These are phyloP conservation scores for Claviceps spartinae DNA, from an alignment of 2,329 filamentous ascomycete species.

Conservation along the genomic window DNA sequence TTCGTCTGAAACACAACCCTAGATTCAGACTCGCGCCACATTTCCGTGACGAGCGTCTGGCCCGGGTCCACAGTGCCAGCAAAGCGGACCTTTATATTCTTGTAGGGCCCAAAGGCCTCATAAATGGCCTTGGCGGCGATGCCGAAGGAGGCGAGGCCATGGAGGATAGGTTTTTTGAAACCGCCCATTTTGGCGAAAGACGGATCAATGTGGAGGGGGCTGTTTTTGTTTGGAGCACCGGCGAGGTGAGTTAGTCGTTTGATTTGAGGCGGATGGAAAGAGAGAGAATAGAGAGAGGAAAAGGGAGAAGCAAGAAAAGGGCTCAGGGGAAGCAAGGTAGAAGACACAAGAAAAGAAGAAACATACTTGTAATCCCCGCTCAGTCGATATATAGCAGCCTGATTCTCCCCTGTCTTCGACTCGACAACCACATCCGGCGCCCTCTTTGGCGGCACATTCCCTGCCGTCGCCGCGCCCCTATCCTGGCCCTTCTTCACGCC, in stretches of 20 bases:
- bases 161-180: constrained; percentile 87
- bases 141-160: constrained; percentile 93
- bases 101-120: constrained; percentile 67
- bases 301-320: too few species aligned
- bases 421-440: constrained; percentile 71
- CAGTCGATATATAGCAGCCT: constrained; percentile 85
- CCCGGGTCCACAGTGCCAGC: constrained; percentile 74
- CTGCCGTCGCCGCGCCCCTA: constrained; percentile 65
- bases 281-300: not conserved
- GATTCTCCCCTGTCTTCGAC: constrained; percentile 75
- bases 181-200: constrained; percentile 88
- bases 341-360: not conserved
- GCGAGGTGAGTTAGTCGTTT: too few species aligned
- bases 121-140: constrained; percentile 84
- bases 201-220: constrained; percentile 88
- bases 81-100: constrained; percentile 88
- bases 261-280: not conserved
- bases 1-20: constrained; percentile 74
- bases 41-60: constrained; percentile 82
- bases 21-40: constrained; percentile 71
- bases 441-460: constrained; percentile 66
- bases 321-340: too few species aligned
- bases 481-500: constrained; percentile 65
- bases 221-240: constrained; percentile 9
- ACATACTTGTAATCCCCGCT: constrained; percentile 78